Percentiles rank a stretch among this genome's conserved stretches.
Evolutionary conservation across 179 eudicot genomes (phyloP).

Genomic region (Heliamphora pulchella): DNA sequence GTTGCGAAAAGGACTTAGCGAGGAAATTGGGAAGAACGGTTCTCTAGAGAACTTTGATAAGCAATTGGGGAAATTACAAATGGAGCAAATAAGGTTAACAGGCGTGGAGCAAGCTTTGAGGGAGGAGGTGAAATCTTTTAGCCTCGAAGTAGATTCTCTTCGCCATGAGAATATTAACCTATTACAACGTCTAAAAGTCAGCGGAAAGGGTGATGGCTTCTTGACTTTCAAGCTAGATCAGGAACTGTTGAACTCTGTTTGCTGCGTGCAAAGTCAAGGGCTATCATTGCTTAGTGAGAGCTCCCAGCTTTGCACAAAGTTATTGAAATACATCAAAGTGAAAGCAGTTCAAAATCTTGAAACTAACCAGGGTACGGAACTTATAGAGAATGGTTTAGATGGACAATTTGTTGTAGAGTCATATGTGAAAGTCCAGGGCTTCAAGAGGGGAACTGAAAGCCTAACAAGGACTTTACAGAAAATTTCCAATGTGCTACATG

Average conservation of each 20-base stretch:
- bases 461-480: conserved; percentile 47
- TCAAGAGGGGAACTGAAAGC: conserved; percentile 56
- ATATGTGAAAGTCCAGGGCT: conserved; percentile 71
- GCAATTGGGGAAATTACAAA: conserved; percentile 52
- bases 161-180: conserved; percentile 67
- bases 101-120: conserved; percentile 76
- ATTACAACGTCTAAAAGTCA: conserved; percentile 52
- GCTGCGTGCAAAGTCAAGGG: conserved; percentile 60
- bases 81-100: conserved; percentile 72
- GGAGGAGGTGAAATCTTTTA: conserved; percentile 65
- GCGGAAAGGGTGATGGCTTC: conserved; percentile 44
- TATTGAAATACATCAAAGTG: conserved; percentile 53
- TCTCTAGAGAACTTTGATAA: conserved; percentile 19
- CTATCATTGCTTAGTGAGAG: conserved; percentile 52
- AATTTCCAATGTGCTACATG: conserved; percentile 40
- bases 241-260: conserved; percentile 51
- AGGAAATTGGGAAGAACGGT: conserved; percentile 40
- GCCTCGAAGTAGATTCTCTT: conserved; percentile 60
- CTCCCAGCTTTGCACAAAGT: conserved; percentile 48
- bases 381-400: conserved; percentile 33
- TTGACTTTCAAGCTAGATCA: conserved; percentile 62
- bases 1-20: conserved; percentile 48
- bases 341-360: conserved; percentile 7
- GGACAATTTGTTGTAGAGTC: conserved; percentile 60
- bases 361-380: conserved; percentile 13